Evolutionary conservation across 225 moss, liverwort and hornwort species (phyloP), one percentile per base, ranked within the genome.

Genomic region (Antitrichia curtipendula): DNA sequence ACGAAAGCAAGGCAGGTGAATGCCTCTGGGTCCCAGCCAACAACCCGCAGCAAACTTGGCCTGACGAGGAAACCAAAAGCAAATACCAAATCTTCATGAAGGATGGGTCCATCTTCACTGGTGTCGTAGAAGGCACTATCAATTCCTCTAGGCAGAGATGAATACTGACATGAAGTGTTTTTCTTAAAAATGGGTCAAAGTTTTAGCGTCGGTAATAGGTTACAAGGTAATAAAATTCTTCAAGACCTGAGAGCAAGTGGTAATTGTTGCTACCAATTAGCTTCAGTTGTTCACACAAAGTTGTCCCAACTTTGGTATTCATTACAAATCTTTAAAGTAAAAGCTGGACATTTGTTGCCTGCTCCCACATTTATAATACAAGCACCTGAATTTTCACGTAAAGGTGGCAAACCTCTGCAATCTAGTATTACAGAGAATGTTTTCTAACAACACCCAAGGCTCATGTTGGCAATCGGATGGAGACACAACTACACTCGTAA

Each of bases 1-100:
- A 91, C 24, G 86, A 91, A 71, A 82, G 68, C 75, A 88, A 49
- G 83, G 82, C 52, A 60, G 90, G 90, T 31, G 86, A 88, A 80
- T 91, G 91, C 79, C 57, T 90, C 1, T 86, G 88, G 90, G 68
- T 90, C 7, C 86, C 80, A 23, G 80, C 53, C 47, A 83, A 91
- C 80, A 86, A 68, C 47, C 75, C 90, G 8, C 28, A 38, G 2
- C 86, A 88, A 47, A 43, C 40, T 54, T 92, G 88, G 88, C 91
- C 90, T 47, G 83, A 86, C n/a, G 88, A 83, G 23, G 83, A 86
- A 68, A 52, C 64, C 53, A 41, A 86, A 75, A 79, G 29, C 74
- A 86, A 92, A 29, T 28, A 84, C 54, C 82, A 82, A 16, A 20
- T 88, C 40, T 57, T 91, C 58, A 41, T 28, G 63, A 88, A 88